These are phyloP conservation scores for Kalmanozyma brasiliensis DNA, from an alignment of 1,284 basidiomycete genomes.

Conservation along the genomic window DNA sequence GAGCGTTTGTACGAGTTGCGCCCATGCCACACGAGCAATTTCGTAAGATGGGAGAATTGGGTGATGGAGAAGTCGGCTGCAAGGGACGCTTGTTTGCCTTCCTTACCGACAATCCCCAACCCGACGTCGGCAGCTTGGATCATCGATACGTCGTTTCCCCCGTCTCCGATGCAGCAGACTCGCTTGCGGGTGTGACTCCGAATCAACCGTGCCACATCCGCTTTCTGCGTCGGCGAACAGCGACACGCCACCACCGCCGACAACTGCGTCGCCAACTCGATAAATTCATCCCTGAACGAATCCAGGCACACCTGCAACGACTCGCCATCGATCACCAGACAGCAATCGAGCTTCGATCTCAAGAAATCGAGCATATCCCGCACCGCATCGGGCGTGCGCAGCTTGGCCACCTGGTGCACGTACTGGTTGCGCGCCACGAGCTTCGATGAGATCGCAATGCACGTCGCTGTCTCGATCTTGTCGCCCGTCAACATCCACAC, in stretches of 20 bases:
- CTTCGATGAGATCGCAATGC: conserved; percentile 97
- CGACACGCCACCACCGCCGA: conserved; percentile 96
- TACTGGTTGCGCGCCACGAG: conserved; percentile 95
- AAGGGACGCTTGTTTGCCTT: conserved; percentile 96
- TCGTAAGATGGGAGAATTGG: conserved; percentile 93
- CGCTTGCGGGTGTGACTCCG: conserved; percentile 88
- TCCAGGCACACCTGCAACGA: conserved; percentile 92
- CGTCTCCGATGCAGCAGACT: conserved; percentile 97
- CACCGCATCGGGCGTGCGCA: conserved; percentile 83
- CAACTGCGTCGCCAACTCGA: conserved; percentile 93
- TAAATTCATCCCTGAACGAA: conserved; percentile 90
- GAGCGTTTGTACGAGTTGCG: conserved; percentile 98
- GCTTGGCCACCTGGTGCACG: conserved; percentile 93
- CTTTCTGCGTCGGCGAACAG: conserved; percentile 98
- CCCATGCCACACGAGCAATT: conserved; percentile 95
- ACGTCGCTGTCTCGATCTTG: conserved; percentile 98
- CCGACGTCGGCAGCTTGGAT: conserved; percentile 94
- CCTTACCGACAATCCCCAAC: conserved; percentile 97
- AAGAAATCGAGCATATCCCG: conserved; percentile 93
- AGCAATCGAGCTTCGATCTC: conserved; percentile 93
- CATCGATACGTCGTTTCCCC: conserved; percentile 95
- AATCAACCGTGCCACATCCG: conserved; percentile 93
- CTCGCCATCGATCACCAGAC: conserved; percentile 98
- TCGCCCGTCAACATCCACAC: conserved; percentile 99
- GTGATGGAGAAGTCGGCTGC: conserved; percentile 98